Conservation (phyloP, 2,329 filamentous ascomycete genomes). For the Penicillium digitatum region DNA sequence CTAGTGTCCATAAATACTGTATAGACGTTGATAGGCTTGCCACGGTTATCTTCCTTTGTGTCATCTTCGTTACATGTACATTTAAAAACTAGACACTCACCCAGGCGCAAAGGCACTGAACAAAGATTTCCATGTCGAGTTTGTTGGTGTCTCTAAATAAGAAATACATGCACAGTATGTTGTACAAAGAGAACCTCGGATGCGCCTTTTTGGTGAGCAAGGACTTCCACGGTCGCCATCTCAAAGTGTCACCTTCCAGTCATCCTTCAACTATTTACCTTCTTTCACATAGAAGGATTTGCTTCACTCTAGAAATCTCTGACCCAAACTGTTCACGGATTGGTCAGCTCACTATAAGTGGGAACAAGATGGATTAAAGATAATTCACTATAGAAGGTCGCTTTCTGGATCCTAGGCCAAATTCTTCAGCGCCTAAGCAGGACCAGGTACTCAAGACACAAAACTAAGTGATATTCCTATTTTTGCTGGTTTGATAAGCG, state of each 20-base stretch:
- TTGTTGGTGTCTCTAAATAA: background rate
- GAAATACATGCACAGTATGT: background rate
- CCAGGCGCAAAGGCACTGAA: background rate
- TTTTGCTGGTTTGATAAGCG: background rate
- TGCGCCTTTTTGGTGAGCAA: background rate
- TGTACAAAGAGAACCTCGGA: background rate
- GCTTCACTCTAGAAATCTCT: background rate
- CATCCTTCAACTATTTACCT: background rate
- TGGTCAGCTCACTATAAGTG: background rate
- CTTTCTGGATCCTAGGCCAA: background rate
- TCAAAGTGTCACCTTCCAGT: background rate
- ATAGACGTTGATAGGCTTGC: background rate
- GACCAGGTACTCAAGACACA: background rate
- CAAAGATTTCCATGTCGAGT: background rate
- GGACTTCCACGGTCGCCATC: background rate
- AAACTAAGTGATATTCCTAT: background rate
- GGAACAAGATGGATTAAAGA: background rate
- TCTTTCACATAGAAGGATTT: background rate
- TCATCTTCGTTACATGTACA: background rate
- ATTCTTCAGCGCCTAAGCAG: background rate
- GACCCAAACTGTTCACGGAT: background rate
- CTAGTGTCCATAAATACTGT: background rate
- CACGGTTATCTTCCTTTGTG: background rate
- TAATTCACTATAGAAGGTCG: too few species aligned
- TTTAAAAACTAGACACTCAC: background rate